phyloP scores from a whole-genome alignment of 164 flowering plant genomes.

The Berberis vulgaris region DNA sequence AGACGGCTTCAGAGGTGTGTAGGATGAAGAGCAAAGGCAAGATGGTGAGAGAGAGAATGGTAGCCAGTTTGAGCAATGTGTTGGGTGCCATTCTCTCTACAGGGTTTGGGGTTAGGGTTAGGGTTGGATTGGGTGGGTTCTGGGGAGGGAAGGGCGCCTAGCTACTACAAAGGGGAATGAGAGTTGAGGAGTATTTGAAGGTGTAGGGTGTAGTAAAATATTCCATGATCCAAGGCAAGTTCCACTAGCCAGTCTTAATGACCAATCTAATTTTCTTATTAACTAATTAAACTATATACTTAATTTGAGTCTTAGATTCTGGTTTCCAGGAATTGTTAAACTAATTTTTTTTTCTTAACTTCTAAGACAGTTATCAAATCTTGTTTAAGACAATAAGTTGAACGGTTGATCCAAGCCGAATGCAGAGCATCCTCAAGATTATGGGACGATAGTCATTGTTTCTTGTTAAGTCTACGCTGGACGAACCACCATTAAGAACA shows the following conservation, averaged over 20 bases:
- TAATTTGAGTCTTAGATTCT: slow-evolving; percentile 8
- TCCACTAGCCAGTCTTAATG: not conserved
- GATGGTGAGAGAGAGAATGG: slow-evolving; percentile 16
- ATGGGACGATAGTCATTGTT: too few relatives aligned
- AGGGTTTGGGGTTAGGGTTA: not conserved
- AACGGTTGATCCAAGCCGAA: not conserved
- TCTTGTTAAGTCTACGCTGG: too few relatives aligned
- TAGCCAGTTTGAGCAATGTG: slow-evolving; percentile 5
- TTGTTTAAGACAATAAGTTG: not conserved
- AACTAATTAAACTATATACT: not conserved
- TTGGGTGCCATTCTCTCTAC: slow-evolving; percentile 14
- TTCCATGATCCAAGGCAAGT: not conserved
- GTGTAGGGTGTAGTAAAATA: slow-evolving; percentile 1
- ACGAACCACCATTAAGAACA: too few relatives aligned
- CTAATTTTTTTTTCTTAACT: not conserved
- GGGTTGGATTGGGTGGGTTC: not conserved
- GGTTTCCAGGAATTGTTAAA: not conserved
- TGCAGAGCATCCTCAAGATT: too few relatives aligned
- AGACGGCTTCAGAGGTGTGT: slow-evolving; percentile 1
- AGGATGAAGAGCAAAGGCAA: slow-evolving; percentile 10
- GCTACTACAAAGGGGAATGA: not conserved
- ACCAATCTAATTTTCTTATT: not conserved
- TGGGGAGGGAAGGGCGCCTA: not conserved
- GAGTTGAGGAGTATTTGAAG: not conserved
- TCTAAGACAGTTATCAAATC: not conserved